Base-by-base conservation (phyloP, 306 rosid species). In the Rosa rugosa region DNA sequence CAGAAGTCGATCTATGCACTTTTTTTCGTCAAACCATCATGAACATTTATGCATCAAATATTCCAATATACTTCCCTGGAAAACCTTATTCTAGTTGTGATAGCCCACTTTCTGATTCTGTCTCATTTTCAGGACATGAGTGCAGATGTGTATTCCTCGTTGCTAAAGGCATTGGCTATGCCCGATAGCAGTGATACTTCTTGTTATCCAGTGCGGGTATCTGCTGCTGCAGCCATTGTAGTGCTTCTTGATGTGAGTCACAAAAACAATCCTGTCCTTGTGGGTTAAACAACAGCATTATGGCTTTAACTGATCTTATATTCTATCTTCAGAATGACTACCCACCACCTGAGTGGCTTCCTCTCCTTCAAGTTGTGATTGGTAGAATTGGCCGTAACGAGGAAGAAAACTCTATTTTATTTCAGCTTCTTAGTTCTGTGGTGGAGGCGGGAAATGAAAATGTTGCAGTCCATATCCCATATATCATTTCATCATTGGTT, bases 341-440 rank as follows among this genome's bases (percentile, higher is more conserved):
- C 84, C 78, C 80, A 80, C 98, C 98, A 69, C 98, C 97, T 44
- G 92, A 94, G 77, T 91, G 96, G 92, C 86, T 94, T 73, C 94
- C 98, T 45, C 87, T 94, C 84, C 91, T 94, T 84, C 92, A 91
- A 90, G 94, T 88, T 75, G 83, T 94, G 23, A 78, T 90, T n/a
- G 78, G 81, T 49, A 86, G 87, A 82, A 86, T 94, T 56, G 89
- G 89, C 78, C 72, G 77, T 69, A 83, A 85, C 60, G 98, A 89
- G 77, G 87, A 80, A 77, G 98, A 91, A 82, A 84, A 69, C 89
- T 90, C 96, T 71, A 75, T 85, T 79, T 81, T 91, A 77, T 90
- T 86, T 84, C 91, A 90, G 85, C 97, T 94, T 83, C 97, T 94
- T 72, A 81, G 89, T 84, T 90, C 98, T 64, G 72, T 91, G 62